A percentile compares a stretch with the other conserved stretches of the same genome.
Evolutionary conservation across 2,329 filamentous ascomycete genomes (phyloP).

Genomic region (Hortaea sp.): DNA sequence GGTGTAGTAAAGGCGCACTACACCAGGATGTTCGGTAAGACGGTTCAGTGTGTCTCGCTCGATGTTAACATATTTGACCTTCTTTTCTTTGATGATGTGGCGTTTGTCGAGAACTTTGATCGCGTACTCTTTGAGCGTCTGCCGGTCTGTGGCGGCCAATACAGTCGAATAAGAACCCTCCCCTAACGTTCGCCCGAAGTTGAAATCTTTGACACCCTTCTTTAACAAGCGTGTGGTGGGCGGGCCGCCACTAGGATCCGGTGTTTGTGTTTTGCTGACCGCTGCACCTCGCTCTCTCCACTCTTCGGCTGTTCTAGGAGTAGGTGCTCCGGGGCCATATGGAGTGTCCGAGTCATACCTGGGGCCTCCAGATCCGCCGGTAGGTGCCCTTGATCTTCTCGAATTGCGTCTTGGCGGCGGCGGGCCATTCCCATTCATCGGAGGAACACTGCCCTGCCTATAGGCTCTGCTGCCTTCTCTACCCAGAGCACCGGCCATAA

Average conservation of each 20-base stretch:
- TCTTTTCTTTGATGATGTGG: slow-evolving; percentile 99
- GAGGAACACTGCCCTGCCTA: slow-evolving; percentile 40
- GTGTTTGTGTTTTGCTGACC: slow-evolving; percentile 67
- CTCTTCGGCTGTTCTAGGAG: slow-evolving; percentile 63
- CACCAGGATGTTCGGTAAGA: slow-evolving; percentile 89
- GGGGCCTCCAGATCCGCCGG: slow-evolving; percentile 11
- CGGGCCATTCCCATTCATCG: slow-evolving; percentile 47
- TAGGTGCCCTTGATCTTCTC: slow-evolving; percentile 40
- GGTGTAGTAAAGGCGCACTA: slow-evolving; percentile 94
- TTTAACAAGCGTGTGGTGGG: slow-evolving; percentile 77
- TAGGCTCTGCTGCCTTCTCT: slow-evolving; percentile 63
- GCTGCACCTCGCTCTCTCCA: slow-evolving; percentile 96
- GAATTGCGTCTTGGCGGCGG: slow-evolving; percentile 69
- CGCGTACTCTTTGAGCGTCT: slow-evolving; percentile 90
- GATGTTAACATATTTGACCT: slow-evolving; percentile 99
- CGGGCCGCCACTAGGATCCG: slow-evolving; percentile 62
- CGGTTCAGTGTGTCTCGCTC: slow-evolving; percentile 97
- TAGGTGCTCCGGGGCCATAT: slow-evolving; percentile 32
- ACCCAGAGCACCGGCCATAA: slow-evolving; percentile 50
- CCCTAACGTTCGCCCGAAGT: slow-evolving; percentile 79
- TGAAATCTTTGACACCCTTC: slow-evolving; percentile 95
- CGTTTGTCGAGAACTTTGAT: slow-evolving; percentile 97
- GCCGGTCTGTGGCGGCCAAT: slow-evolving; percentile 80
- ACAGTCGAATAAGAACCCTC: slow-evolving; percentile 98
- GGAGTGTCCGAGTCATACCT: slow-evolving; percentile 14